phyloP scores from a whole-genome alignment of 169 alveolate species.

The Ichthyophthirius multifiliis region DNA sequence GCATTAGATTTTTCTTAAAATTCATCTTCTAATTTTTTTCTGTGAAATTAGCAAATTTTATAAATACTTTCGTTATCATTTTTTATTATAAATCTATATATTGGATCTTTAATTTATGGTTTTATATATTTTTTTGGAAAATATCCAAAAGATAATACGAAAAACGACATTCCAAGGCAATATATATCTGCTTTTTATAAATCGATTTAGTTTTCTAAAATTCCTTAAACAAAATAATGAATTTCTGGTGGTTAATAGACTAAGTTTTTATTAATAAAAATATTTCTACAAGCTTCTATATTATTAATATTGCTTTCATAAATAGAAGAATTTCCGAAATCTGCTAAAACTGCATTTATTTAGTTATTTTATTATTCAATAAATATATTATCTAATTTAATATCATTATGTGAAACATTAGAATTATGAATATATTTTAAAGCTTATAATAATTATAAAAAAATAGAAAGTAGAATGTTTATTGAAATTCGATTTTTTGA shows the following conservation, averaged over 20 bases:
- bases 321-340: background rate
- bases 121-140: background rate
- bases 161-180: background rate
- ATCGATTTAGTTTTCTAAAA: background rate
- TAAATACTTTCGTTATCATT: background rate
- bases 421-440: background rate
- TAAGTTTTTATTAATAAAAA: background rate
- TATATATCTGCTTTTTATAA: constrained; percentile 1
- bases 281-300: no score
- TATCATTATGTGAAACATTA: background rate
- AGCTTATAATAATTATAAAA: background rate
- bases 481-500: background rate
- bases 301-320: background rate
- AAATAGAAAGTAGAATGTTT: background rate
- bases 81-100: background rate
- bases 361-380: background rate
- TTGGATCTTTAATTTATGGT: constrained; percentile 6
- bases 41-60: background rate
- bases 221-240: background rate
- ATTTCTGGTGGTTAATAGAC: background rate
- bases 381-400: background rate
- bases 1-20: background rate
- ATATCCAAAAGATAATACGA: background rate
- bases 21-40: background rate
- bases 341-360: background rate